phyloP scores from a whole-genome alignment of 2,329 filamentous ascomycete species.

The Penicillium sp. region DNA sequence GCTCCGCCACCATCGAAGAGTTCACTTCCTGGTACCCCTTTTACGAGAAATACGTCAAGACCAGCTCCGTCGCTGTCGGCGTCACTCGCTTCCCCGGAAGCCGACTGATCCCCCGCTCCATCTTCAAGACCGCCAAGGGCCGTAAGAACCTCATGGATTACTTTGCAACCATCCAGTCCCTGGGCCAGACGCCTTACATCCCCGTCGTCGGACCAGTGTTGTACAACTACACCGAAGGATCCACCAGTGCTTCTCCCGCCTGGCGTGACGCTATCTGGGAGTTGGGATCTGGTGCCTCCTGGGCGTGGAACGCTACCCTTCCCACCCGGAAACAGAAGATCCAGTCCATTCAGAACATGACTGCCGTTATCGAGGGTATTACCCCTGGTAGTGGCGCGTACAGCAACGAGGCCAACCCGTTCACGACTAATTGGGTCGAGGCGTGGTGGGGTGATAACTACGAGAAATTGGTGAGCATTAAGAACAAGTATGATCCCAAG shows the following conservation, averaged over 20 bases:
- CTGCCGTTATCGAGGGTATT: conserved; percentile 5
- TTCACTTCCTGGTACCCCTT: conserved; percentile 16
- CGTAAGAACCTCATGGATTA: neutral
- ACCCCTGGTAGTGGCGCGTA: conserved; percentile 16
- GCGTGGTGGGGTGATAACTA: conserved; percentile 20
- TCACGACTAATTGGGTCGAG: conserved; percentile 14
- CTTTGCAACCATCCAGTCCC: neutral
- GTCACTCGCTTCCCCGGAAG: conserved; percentile 15
- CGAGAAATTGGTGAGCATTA: conserved; percentile 12
- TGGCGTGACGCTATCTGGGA: conserved; percentile 17
- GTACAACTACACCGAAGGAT: conserved; percentile 15
- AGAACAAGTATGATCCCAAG: conserved; percentile 17
- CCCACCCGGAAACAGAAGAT: conserved; percentile 5
- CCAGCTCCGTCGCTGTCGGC: conserved; percentile 13
- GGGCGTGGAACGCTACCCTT: conserved; percentile 16
- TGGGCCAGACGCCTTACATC: conserved; percentile 11
- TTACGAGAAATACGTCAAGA: conserved; percentile 14
- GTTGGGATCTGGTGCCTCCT: conserved; percentile 9
- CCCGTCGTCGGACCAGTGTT: conserved; percentile 13
- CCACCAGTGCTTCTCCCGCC: conserved; percentile 14
- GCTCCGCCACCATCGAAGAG: conserved; percentile 11
- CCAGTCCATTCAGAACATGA: conserved; percentile 6
- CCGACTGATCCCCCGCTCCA: conserved; percentile 15
- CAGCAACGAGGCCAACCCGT: conserved; percentile 17
- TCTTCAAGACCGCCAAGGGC: conserved; percentile 12